Evolutionary conservation across 2,329 filamentous ascomycete genomes (phyloP).

Genomic region (Sporothrix luriei): DNA sequence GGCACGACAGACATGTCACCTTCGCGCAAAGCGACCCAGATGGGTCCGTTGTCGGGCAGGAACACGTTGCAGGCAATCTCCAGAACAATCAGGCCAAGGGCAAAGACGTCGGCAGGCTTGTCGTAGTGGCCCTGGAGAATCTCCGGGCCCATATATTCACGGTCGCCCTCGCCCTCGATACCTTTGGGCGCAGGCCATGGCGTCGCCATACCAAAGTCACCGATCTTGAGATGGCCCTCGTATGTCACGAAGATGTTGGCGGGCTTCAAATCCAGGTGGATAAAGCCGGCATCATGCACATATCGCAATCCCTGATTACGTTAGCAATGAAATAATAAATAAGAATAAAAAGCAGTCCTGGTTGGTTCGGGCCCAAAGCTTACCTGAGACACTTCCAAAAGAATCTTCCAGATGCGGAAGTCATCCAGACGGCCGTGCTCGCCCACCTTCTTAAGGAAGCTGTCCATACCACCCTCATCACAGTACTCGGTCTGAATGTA

Average conservation of each 20-base stretch:
- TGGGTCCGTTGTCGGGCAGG: constrained; percentile 87
- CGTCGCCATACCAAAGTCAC: constrained; percentile 81
- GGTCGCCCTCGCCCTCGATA: constrained; percentile 90
- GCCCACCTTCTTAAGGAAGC: constrained; percentile 81
- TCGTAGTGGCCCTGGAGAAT: constrained; percentile 84
- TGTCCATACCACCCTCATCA: constrained; percentile 86
- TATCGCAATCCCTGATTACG: constrained; percentile 73
- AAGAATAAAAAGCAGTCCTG: not conserved
- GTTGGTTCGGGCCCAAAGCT: not conserved
- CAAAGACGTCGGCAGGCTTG: constrained; percentile 91
- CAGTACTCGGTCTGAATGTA: constrained; percentile 99
- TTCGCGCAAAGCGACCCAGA: constrained; percentile 86
- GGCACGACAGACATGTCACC: constrained; percentile 89
- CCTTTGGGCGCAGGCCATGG: constrained; percentile 73
- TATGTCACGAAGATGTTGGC: constrained; percentile 82
- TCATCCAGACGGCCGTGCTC: constrained; percentile 87
- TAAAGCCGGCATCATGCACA: constrained; percentile 84
- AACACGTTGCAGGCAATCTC: constrained; percentile 94
- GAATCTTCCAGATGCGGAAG: constrained; percentile 97
- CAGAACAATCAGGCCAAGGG: constrained; percentile 89
- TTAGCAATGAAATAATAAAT: constrained; percentile 39
- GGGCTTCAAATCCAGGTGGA: constrained; percentile 83
- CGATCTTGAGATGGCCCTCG: constrained; percentile 81
- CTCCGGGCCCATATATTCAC: constrained; percentile 94
- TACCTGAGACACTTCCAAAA: constrained; percentile 83